These are phyloP conservation scores for Chlorella ohadii DNA, from an alignment of 139 green algal genomes.

Conservation along the genomic window DNA sequence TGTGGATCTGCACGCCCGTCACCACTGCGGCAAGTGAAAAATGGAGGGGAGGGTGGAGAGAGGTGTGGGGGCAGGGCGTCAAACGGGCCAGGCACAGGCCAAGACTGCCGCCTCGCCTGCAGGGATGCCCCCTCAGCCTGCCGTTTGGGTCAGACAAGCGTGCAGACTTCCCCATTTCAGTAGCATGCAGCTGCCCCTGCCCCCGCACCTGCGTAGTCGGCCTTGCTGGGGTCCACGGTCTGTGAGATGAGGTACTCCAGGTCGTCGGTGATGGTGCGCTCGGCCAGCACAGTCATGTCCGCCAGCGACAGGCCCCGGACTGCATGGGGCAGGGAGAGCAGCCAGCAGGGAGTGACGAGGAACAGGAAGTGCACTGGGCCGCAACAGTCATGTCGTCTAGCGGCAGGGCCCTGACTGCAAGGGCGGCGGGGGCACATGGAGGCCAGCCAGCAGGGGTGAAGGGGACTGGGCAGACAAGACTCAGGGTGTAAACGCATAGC, in stretches of 20 bases:
- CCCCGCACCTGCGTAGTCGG: conserved; percentile 79
- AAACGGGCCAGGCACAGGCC: no score
- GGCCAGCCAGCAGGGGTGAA: no score
- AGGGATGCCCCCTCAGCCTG: no score
- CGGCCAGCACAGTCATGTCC: conserved; percentile 78
- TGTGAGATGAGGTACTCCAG: conserved; percentile 83
- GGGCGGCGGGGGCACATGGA: not conserved
- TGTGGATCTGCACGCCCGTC: conserved; percentile 91
- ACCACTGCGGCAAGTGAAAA: conserved; percentile 48
- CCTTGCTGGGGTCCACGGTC: conserved; percentile 76
- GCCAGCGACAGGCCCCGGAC: conserved; percentile 67
- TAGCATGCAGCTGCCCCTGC: no score
- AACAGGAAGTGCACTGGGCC: not conserved
- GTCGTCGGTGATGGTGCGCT: conserved; percentile 87
- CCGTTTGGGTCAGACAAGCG: no score
- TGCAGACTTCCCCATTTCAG: no score
- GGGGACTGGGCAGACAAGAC: no score
- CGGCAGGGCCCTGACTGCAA: not conserved
- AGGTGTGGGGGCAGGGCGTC: not conserved
- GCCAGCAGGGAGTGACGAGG: no score
- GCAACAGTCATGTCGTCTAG: not conserved
- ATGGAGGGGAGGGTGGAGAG: not conserved
- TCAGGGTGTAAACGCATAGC: no score
- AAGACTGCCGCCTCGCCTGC: no score
- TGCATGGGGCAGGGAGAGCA: not conserved